A percentile compares a stretch with the other conserved stretches of the same genome.
Conservation (phyloP, 768 basidiomycete species). For the Amanita rimosa region DNA sequence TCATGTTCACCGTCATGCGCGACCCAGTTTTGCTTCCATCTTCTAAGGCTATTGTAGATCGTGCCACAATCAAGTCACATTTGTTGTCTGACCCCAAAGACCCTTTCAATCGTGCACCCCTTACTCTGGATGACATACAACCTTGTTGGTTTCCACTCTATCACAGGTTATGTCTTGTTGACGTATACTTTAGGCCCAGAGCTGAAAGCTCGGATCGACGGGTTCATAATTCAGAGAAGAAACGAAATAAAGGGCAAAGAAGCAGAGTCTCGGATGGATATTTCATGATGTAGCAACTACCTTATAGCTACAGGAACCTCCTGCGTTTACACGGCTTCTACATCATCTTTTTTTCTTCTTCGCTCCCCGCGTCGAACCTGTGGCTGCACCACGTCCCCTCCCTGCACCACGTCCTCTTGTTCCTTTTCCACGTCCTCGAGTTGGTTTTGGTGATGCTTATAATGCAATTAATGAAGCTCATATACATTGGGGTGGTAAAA, state of each 20-base stretch:
- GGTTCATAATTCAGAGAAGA: conserved; percentile 52
- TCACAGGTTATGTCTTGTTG: conserved; percentile 7
- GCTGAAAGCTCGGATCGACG: conserved; percentile 65
- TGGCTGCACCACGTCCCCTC: conserved; percentile 19
- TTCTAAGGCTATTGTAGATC: conserved; percentile 70
- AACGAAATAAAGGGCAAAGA: conserved; percentile 19
- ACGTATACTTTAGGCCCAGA: conserved; percentile 37
- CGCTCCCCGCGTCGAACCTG: conserved; percentile 22
- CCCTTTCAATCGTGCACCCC: conserved; percentile 88
- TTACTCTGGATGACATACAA: conserved; percentile 68
- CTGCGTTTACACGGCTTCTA: background rate
- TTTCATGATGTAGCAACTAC: background rate
- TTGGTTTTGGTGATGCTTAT: conserved; percentile 23
- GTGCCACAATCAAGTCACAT: conserved; percentile 91
- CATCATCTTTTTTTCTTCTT: conserved; percentile 38
- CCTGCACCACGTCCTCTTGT: conserved; percentile 13
- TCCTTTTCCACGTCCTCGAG: conserved; percentile 22
- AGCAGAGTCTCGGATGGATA: conserved; percentile 1
- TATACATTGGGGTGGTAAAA: background rate
- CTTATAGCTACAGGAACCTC: no score
- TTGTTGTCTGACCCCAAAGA: conserved; percentile 85
- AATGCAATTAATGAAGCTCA: background rate
- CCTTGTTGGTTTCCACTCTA: conserved; percentile 40
- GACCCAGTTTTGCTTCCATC: conserved; percentile 89
- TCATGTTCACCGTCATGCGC: conserved; percentile 89